Base-by-base conservation (phyloP, 331 rosid genomes). In the Saraca asoca region DNA sequence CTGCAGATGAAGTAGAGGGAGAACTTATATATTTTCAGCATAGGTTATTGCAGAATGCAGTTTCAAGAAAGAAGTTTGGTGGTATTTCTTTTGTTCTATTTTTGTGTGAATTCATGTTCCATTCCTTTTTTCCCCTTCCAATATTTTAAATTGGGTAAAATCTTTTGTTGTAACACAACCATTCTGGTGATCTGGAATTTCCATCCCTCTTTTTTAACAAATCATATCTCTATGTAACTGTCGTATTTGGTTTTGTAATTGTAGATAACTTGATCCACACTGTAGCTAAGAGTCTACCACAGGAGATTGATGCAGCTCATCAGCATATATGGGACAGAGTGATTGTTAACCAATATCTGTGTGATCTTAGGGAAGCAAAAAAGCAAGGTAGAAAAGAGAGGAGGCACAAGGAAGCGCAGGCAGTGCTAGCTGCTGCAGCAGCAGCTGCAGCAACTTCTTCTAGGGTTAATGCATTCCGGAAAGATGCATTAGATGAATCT, bases 341-440 rank as follows among this genome's bases (percentile, higher is more conserved):
- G 73, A 85, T 82, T 62, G 88, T 88, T 58, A 90, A 81, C 64
- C 92, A 73, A 69, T 94, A 94, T 78, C 82, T 90, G 66, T 74
- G 83, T 59, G 83, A 80, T 77, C 95, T 86, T 76, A 83, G 83
- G 82, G 99, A 94, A 83, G 99, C 95, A 37, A 94, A 88, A 81
- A 94, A 94, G 80, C 99, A 73, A 69, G 99, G 99, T 38, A 86
- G 96, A 73, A 94, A 90, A 80, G 99, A 94, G 72, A 90, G 80
- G 72, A 85, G 86, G 75, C 93, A 90, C 73, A 90, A 85, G 83
- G 99, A 94, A 82, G 99, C 99, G 12, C 99, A 90, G 71, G 99
- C 97, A n/a, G 96, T 94, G 19, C 80, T 94, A 70, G 99, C 97
- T 69, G 99, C 99, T 66, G 99, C 99, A 51, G 86, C 99, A 44